A percentile compares a stretch with the other conserved stretches of the same genome.
Conservation (phyloP, 2,329 filamentous ascomycete species). For the Leptographium lundbergii region DNA sequence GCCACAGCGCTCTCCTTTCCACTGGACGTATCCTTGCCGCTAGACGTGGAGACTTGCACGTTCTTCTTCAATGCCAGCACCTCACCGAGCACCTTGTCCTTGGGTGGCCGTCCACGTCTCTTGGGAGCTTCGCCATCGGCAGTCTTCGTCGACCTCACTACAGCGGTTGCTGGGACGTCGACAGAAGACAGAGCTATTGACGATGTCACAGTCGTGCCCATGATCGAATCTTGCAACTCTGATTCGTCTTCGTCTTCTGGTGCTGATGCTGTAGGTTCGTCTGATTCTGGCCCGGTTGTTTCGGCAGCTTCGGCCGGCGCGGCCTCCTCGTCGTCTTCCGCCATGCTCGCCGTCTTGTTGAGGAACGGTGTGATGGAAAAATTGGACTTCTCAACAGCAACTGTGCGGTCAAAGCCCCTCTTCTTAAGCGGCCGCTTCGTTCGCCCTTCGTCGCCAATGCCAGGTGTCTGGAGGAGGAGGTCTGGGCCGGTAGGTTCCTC, state of each 20-base stretch:
- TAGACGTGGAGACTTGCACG: slow-evolving; percentile 11
- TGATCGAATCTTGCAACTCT: slow-evolving; percentile 10
- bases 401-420: slow-evolving; percentile 40
- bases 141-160: slow-evolving; percentile 3
- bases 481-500: slow-evolving; percentile 34
- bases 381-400: slow-evolving; percentile 72
- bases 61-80: slow-evolving; percentile 33
- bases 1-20: slow-evolving; percentile 13
- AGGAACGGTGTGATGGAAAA: slow-evolving; percentile 94
- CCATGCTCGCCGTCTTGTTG: slow-evolving; percentile 48
- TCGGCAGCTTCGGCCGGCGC: background rate
- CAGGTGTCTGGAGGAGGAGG: slow-evolving; percentile 34
- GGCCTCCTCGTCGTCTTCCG: slow-evolving; percentile 21
- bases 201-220: slow-evolving; percentile 3
- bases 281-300: background rate
- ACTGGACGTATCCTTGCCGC: background rate
- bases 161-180: background rate
- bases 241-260: slow-evolving; percentile 7
- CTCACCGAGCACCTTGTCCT: slow-evolving; percentile 31
- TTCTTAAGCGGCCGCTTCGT: slow-evolving; percentile 38
- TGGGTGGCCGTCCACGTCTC: slow-evolving; percentile 30
- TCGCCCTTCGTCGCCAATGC: slow-evolving; percentile 15
- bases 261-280: background rate
- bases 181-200: background rate
- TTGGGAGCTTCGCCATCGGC: slow-evolving; percentile 18